Conservation (phyloP, 2,329 filamentous ascomycete species). For the Dichotomopilus funicola region DNA sequence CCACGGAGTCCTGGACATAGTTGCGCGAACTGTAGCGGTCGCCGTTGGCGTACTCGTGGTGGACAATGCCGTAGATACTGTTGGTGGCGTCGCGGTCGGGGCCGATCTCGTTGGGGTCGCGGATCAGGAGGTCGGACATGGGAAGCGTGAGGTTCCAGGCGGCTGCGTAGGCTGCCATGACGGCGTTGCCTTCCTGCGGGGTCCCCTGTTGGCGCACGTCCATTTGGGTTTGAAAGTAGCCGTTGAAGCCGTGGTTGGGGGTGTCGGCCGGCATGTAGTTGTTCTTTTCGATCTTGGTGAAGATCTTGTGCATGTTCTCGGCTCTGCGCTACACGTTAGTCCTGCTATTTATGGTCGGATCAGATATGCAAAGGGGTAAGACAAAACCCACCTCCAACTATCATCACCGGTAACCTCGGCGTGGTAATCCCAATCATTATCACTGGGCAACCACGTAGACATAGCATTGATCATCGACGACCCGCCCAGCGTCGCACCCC, state of each 20-base stretch:
- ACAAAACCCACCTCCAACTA: constrained; percentile 40
- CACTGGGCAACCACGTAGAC: constrained; percentile 52
- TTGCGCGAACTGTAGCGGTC: constrained; percentile 40
- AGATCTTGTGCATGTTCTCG: constrained; percentile 55
- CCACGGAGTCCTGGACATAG: constrained; percentile 25
- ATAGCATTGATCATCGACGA: constrained; percentile 55
- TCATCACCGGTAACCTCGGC: constrained; percentile 51
- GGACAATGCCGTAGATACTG: constrained; percentile 21
- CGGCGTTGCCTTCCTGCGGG: background rate
- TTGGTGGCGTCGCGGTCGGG: constrained; percentile 19
- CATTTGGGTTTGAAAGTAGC: constrained; percentile 8
- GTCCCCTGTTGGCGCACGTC: background rate
- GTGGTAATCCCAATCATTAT: constrained; percentile 54
- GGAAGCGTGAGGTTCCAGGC: constrained; percentile 2
- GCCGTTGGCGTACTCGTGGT: constrained; percentile 17
- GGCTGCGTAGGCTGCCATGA: background rate
- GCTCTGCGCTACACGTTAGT: constrained; percentile 24
- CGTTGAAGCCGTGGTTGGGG: constrained; percentile 47
- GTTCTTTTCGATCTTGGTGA: constrained; percentile 50
- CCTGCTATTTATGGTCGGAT: no score
- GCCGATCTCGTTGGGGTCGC: constrained; percentile 20
- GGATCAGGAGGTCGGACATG: constrained; percentile 9
- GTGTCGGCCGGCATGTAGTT: constrained; percentile 41
- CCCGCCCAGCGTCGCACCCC: constrained; percentile 41
- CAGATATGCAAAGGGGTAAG: no score